Evolutionary conservation across 2,329 filamentous ascomycete species (phyloP), one percentile per base, ranked within the genome.

Genomic region (Alternaria tenuissima): DNA sequence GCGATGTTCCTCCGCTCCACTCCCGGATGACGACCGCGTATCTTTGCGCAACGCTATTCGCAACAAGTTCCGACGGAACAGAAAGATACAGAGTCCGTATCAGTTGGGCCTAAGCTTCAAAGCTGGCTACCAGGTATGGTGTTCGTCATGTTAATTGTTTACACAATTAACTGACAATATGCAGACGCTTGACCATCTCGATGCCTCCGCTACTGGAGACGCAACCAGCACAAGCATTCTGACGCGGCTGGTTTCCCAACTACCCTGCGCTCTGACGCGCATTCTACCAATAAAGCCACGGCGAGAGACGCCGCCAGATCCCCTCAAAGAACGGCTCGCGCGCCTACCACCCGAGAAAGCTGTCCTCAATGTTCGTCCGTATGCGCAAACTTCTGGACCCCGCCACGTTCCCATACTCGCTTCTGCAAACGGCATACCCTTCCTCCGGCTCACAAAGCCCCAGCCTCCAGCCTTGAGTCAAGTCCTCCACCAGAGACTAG

Each of bases 381-480:
- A 80, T 2, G 67, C 79, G 2, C 73, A 81, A 22, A 80, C 91
- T 2, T 78, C 78, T 12, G 85, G 84, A 9, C 78, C 77, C 7
- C 84, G 89, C 22, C 82, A 85, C 46, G 81, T 92, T 3, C 91
- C 91, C 1, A 79, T 79, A 1, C 72, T 92, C 1, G 79, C 85
- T 32, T 83, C 85, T 4, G 82, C 88, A 3, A 81, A 83, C 41
- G 83, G 82, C 26, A 77, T 88, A 24, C 86, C 90, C 0, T 90
- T 93, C 69, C 75, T 94, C 28, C 87, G 91, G 36, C 77, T 89
- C 44, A 83, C 81, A 63, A 91, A 90, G 74, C 88, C 88, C 5
- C 89, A 93, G 74, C 85, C 89, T 2, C 72, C 74, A 0, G 77
- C 78, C n/a, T 76, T 94, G 20, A 85, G 83, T n/a, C 79, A 84